phyloP scores from a whole-genome alignment of 2,329 filamentous ascomycete species.

The Blastomyces parvus region DNA sequence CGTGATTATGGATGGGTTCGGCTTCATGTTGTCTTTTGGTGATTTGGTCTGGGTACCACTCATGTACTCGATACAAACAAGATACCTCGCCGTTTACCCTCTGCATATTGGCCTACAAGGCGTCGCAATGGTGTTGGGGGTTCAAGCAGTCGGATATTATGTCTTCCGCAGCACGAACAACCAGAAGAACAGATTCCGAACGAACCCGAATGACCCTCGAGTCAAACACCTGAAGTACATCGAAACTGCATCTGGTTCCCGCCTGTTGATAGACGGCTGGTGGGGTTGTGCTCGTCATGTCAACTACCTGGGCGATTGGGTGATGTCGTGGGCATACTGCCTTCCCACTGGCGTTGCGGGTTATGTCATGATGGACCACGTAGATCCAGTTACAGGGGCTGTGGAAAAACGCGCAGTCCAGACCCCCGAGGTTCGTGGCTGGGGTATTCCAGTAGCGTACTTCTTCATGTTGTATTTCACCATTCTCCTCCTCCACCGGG shows the following conservation, averaged over 20 bases:
- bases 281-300: constrained; percentile 18
- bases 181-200: constrained; percentile 92
- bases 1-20: constrained; percentile 85
- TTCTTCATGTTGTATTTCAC: constrained; percentile 19
- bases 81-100: constrained; percentile 76
- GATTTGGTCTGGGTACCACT: constrained; percentile 92
- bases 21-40: constrained; percentile 88
- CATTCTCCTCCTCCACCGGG: constrained; percentile 17
- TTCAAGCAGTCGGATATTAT: constrained; percentile 67
- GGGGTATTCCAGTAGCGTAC: constrained; percentile 17
- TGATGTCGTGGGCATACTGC: constrained; percentile 16
- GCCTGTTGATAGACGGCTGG: constrained; percentile 15
- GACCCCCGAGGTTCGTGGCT: constrained; percentile 12
- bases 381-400: constrained; percentile 3
- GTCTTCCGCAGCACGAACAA: constrained; percentile 92
- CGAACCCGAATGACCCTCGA: constrained; percentile 67
- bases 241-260: constrained; percentile 46
- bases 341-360: constrained; percentile 17
- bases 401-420: constrained; percentile 11
- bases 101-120: constrained; percentile 63
- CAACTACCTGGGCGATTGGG: constrained; percentile 19
- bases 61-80: constrained; percentile 71
- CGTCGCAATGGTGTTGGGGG: constrained; percentile 53
- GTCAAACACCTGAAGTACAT: constrained; percentile 78
- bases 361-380: constrained; percentile 14